These are phyloP conservation scores for Macaranga tanarius DNA, from an alignment of 441 rosid species.

Conservation along the genomic window DNA sequence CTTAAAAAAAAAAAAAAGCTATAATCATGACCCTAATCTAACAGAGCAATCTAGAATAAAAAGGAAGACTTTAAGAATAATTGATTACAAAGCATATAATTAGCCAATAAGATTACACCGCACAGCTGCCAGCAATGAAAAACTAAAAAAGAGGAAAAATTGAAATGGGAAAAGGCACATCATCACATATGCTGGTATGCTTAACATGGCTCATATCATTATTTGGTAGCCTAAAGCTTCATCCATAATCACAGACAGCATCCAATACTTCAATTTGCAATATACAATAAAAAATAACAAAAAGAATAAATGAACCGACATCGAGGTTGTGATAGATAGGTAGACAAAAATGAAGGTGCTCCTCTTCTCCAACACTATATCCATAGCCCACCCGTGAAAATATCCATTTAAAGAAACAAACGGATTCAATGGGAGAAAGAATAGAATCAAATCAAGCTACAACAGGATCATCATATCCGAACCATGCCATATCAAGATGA, in stretches of 20 bases:
- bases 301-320: not conserved
- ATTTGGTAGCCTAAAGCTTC: slow-evolving; percentile 6
- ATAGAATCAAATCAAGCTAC: not conserved
- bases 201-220: slow-evolving; percentile 7
- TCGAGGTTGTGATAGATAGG: not conserved
- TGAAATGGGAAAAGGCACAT: too few relatives aligned
- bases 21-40: slow-evolving; percentile 9
- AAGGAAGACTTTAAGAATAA: not conserved
- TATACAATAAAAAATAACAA: not conserved
- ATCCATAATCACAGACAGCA: not conserved
- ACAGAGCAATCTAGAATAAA: not conserved
- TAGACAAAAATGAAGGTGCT: not conserved
- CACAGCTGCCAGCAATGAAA: not conserved
- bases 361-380: too few relatives aligned
- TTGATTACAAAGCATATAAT: not conserved
- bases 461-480: not conserved
- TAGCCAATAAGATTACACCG: not conserved
- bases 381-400: not conserved
- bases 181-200: not conserved
- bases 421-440: not conserved
- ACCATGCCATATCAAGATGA: not conserved
- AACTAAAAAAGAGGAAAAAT: not conserved
- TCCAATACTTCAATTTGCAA: not conserved
- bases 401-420: not conserved
- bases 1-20: not conserved